Evolutionary conservation across 148 eudicot species (phyloP).

Genomic region (Vaccinium vitisidaea): DNA sequence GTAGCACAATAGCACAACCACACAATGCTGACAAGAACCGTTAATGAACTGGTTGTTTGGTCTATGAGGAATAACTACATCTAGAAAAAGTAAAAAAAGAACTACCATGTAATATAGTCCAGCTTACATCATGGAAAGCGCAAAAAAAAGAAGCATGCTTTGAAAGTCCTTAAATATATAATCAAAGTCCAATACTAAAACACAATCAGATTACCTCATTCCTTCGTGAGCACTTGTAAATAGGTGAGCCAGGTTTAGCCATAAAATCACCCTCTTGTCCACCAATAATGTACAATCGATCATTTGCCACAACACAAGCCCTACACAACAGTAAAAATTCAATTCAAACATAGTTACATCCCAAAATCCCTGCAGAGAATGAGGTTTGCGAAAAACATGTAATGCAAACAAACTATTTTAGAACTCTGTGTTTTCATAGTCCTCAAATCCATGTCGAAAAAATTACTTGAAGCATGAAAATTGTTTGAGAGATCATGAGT

Average conservation of each 20-base stretch:
- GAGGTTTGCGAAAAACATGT: not conserved
- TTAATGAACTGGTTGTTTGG: not conserved
- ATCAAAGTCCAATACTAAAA: constrained; percentile 1
- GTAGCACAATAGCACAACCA: not conserved
- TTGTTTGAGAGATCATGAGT: not conserved
- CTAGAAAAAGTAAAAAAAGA: constrained; percentile 1
- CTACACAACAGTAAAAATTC: constrained; percentile 31
- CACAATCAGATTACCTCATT: constrained; percentile 58
- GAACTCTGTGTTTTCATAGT: not conserved
- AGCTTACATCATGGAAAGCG: not conserved
- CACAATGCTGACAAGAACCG: not conserved
- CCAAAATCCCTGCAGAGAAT: not conserved
- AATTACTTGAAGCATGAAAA: not conserved
- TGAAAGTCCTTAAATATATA: not conserved
- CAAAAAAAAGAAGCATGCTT: not conserved
- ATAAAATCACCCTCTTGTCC: constrained; percentile 99
- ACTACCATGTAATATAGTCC: not conserved
- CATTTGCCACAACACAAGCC: constrained; percentile 82
- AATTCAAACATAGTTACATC: not conserved
- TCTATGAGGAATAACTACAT: not conserved
- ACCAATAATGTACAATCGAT: constrained; percentile 78
- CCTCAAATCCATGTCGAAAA: not conserved
- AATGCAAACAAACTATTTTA: not conserved
- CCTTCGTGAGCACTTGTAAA: constrained; percentile 94
- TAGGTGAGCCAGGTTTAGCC: constrained; percentile 99